Evolutionary conservation across 176 grass and related monocot genomes (phyloP).

Genomic region (Oryza meyeriana): DNA sequence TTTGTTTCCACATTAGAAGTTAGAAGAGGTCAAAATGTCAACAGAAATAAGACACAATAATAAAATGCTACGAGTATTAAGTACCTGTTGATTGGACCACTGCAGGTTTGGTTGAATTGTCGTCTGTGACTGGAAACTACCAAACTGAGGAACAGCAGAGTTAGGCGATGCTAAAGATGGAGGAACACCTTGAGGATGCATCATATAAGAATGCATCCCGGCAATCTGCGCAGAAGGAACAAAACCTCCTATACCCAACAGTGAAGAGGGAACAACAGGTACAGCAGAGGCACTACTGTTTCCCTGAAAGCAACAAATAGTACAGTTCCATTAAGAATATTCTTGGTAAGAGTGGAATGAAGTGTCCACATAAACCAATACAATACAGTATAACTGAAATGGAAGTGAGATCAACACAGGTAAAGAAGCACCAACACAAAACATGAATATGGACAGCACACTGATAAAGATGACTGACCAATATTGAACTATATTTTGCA

Average conservation of each 20-base stretch:
- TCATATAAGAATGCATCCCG: slow-evolving; percentile 67
- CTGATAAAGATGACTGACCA: not conserved
- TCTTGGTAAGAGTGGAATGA: not conserved
- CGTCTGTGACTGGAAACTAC: slow-evolving; percentile 47
- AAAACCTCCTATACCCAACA: slow-evolving; percentile 56
- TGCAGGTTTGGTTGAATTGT: slow-evolving; percentile 37
- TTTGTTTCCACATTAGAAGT: slow-evolving; percentile 20
- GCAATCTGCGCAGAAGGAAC: slow-evolving; percentile 53
- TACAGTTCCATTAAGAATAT: not conserved
- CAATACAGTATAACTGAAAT: not conserved
- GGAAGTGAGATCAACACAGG: not conserved
- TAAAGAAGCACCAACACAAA: not conserved
- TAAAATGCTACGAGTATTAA: not conserved
- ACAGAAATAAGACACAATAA: slow-evolving; percentile 3
- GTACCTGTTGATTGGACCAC: slow-evolving; percentile 58
- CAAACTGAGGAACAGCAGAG: slow-evolving; percentile 59
- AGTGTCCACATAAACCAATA: slow-evolving; percentile 3
- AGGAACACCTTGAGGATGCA: slow-evolving; percentile 70
- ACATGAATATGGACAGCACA: not conserved
- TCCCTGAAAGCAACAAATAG: slow-evolving; percentile 39
- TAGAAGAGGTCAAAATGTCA: not conserved
- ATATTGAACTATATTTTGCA: not conserved
- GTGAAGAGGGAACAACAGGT: slow-evolving; percentile 50
- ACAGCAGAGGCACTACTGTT: slow-evolving; percentile 39
- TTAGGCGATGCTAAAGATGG: slow-evolving; percentile 54